Percentiles rank a stretch among this genome's conserved stretches.
Conservation (phyloP, 768 basidiomycete species). For the Atractiella rhizophila region DNA sequence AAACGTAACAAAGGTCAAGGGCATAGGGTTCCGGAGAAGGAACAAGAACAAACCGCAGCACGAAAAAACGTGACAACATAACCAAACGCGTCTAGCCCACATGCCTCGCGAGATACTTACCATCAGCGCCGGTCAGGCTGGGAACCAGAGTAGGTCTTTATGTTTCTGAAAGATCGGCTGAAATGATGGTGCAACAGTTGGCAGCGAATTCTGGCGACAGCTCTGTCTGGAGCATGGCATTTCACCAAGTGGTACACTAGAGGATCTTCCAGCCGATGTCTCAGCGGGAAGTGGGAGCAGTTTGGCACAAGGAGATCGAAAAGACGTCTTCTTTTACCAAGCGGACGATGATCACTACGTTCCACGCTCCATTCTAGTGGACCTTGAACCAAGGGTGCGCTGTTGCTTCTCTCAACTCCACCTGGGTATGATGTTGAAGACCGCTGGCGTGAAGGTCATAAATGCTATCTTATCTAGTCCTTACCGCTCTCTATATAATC, state of each 20-base stretch:
- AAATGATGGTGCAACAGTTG: constrained; percentile 33
- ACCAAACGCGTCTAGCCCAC: no score
- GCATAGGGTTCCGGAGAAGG: no score
- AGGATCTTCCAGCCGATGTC: constrained; percentile 50
- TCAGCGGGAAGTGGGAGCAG: constrained; percentile 4
- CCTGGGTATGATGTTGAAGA: neutral
- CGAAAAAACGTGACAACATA: no score
- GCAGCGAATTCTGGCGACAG: constrained; percentile 92
- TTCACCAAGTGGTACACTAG: constrained; percentile 76
- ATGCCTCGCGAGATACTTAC: no score
- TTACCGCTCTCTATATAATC: constrained; percentile 75
- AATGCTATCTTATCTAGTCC: constrained; percentile 75
- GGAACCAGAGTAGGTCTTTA: constrained; percentile 47
- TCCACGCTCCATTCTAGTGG: constrained; percentile 81
- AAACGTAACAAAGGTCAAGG: no score
- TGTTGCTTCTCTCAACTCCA: neutral
- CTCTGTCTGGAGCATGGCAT: constrained; percentile 97
- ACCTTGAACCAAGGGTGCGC: constrained; percentile 79
- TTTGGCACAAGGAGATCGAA: constrained; percentile 46
- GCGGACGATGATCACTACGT: constrained; percentile 99
- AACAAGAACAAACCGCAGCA: no score
- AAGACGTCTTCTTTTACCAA: constrained; percentile 99
- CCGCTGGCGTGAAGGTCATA: constrained; percentile 45
- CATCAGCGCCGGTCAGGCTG: constrained; percentile 68
- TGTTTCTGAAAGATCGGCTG: neutral